Percentiles rank a stretch among this genome's conserved stretches.
phyloP scores from a whole-genome alignment of 2,329 filamentous ascomycete genomes.

The Stagonosporopsis chrysanthemi region DNA sequence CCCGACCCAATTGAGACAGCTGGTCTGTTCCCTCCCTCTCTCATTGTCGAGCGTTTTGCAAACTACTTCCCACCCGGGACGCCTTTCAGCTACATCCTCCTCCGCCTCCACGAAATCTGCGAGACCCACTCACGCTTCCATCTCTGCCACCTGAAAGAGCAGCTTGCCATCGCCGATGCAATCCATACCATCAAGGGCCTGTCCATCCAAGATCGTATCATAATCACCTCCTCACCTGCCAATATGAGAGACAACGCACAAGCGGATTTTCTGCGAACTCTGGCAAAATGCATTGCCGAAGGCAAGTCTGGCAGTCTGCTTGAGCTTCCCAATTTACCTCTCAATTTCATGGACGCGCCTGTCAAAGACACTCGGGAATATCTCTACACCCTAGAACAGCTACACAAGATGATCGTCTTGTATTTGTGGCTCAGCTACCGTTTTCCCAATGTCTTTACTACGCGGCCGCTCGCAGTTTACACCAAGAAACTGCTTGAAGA shows the following conservation, averaged over 20 bases:
- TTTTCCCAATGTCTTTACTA: conserved; percentile 80
- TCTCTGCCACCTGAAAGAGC: conserved; percentile 70
- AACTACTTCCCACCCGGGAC: conserved; percentile 81
- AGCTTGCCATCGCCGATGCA: conserved; percentile 72
- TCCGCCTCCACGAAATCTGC: conserved; percentile 75
- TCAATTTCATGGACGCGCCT: conserved; percentile 74
- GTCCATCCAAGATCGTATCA: conserved; percentile 75
- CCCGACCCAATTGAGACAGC: conserved; percentile 73
- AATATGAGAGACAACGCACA: conserved; percentile 59
- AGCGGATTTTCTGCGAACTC: conserved; percentile 63
- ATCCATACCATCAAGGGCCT: conserved; percentile 75
- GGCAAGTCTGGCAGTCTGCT: conserved; percentile 73
- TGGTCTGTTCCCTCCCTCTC: conserved; percentile 75
- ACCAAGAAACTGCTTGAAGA: conserved; percentile 80
- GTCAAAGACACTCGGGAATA: conserved; percentile 61
- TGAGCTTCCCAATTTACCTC: conserved; percentile 72
- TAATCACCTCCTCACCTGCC: conserved; percentile 76
- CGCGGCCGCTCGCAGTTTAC: conserved; percentile 77
- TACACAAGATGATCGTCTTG: conserved; percentile 83
- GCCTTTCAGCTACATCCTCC: conserved; percentile 82
- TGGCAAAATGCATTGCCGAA: conserved; percentile 74
- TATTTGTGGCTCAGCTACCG: conserved; percentile 96
- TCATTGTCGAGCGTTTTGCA: conserved; percentile 77
- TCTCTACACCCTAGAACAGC: conserved; percentile 72
- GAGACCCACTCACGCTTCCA: conserved; percentile 71